Conservation (phyloP, 495 filamentous ascomycete species). For the Neurospora sp. region DNA sequence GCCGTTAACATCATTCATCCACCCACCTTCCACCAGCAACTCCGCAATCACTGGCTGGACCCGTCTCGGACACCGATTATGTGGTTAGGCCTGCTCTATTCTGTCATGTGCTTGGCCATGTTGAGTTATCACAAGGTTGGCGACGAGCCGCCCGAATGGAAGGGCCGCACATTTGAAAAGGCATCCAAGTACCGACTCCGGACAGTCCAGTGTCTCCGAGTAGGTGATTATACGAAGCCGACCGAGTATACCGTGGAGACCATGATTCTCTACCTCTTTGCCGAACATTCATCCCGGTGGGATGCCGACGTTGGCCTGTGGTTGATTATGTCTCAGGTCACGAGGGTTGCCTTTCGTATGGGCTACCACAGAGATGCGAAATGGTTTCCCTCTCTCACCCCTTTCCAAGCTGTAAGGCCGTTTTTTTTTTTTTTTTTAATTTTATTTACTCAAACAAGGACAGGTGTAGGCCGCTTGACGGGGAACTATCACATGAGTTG, state of each 20-base stretch:
- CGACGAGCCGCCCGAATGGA: slow-evolving; percentile 83
- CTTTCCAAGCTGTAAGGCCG: slow-evolving; percentile 58
- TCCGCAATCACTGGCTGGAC: slow-evolving; percentile 81
- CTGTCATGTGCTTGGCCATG: slow-evolving; percentile 82
- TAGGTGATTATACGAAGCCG: slow-evolving; percentile 85
- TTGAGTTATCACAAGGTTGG: slow-evolving; percentile 82
- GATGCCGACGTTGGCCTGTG: slow-evolving; percentile 77
- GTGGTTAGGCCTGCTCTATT: slow-evolving; percentile 84
- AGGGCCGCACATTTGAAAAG: slow-evolving; percentile 60
- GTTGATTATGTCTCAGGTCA: slow-evolving; percentile 70
- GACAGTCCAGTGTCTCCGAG: slow-evolving; percentile 77
- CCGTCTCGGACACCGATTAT: slow-evolving; percentile 69
- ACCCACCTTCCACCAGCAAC: slow-evolving; percentile 76
- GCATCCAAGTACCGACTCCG: slow-evolving; percentile 68
- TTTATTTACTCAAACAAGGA: neutral
- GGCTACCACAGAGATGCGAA: slow-evolving; percentile 90
- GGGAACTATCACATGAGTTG: neutral
- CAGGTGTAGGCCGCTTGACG: neutral
- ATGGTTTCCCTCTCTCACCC: slow-evolving; percentile 69
- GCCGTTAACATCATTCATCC: slow-evolving; percentile 67
- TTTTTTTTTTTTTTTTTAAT: neutral
- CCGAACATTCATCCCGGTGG: slow-evolving; percentile 66
- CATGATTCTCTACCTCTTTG: slow-evolving; percentile 73
- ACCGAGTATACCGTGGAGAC: slow-evolving; percentile 81
- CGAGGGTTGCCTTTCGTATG: slow-evolving; percentile 84